Evolutionary conservation across 2,329 filamentous ascomycete species (phyloP), one percentile per base, ranked within the genome.

Genomic region (Fusarium sp.): DNA sequence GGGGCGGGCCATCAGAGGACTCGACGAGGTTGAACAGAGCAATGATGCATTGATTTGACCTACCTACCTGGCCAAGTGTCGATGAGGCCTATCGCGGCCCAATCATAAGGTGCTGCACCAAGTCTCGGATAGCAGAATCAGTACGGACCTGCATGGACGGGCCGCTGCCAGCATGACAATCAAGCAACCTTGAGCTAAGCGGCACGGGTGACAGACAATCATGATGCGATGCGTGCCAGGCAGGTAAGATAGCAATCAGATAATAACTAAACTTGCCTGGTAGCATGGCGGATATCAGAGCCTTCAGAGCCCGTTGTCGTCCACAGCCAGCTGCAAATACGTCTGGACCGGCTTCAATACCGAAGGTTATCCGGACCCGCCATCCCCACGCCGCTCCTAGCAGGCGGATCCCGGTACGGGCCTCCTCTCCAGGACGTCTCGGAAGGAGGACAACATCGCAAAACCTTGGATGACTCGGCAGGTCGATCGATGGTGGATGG

Each of bases 51-150:
- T 68, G 66, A 56, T 57, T 57, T 57, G 41, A 41, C 60, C 44
- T 54, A 70, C 48, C 57, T 63, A 70, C 44, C 57, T 63, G 65
- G 55, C 38, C 58, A 55, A 60, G 60, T 60, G 48, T 48, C 45
- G 52, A 75, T 72, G 72, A 76, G 76, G 69, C 63, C 75, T 73
- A 72, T 79, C 63, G 73, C 74, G 73, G 78, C 78, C 78, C 76
- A 78, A 79, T 75, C 58, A 60, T 56, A 23, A 49, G n/a, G 46
- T 49, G n/a, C 46, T 49, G 46, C 18, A 72, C 67, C 42, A 21
- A 58, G 59, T 33, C 55, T 67, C 48, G 25, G 41, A 73, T 49
- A 46, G 27, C 25, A 64, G 58, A 73, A 61, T 56, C 39, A 63
- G 60, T 70, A 73, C 48, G 70, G 71, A 72, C 71, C 71, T 73